Conservation (phyloP, 2,329 filamentous ascomycete genomes). For the Zymoseptoria brevis region DNA sequence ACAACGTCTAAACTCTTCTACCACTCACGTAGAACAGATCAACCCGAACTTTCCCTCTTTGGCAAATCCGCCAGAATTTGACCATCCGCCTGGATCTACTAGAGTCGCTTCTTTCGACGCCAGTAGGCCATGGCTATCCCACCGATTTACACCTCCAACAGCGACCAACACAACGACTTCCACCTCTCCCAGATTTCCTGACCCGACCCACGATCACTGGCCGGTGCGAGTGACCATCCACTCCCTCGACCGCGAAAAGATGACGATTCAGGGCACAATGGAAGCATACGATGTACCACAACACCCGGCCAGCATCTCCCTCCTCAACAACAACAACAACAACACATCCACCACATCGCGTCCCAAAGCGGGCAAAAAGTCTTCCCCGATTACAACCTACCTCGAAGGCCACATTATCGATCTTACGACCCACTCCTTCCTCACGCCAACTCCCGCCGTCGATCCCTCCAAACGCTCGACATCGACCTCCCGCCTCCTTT, state of each 20-base stretch:
- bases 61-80: slow-evolving; percentile 14
- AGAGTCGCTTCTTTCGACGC: slow-evolving; percentile 23
- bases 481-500: slow-evolving; percentile 15
- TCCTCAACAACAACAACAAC: slow-evolving; percentile 11
- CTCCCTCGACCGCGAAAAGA: slow-evolving; percentile 50
- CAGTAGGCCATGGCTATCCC: slow-evolving; percentile 33
- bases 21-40: slow-evolving; percentile 25
- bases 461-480: slow-evolving; percentile 11
- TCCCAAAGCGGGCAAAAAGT: slow-evolving; percentile 33
- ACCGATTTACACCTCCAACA: slow-evolving; percentile 21
- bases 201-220: slow-evolving; percentile 50
- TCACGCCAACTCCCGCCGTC: slow-evolving; percentile 38
- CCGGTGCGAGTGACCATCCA: slow-evolving; percentile 61
- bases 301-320: slow-evolving; percentile 27
- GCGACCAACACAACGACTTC: slow-evolving; percentile 2
- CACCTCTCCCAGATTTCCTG: slow-evolving; percentile 9
- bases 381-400: slow-evolving; percentile 55
- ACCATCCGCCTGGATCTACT: slow-evolving; percentile 24
- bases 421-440: slow-evolving; percentile 44
- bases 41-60: slow-evolving; percentile 23
- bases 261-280: slow-evolving; percentile 61
- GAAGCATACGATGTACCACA: slow-evolving; percentile 60
- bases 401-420: slow-evolving; percentile 64
- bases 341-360: slow-evolving; percentile 7
- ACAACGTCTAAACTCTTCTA: slow-evolving; percentile 9